These are phyloP conservation scores for Cynara cardunculus DNA, from an alignment of 129 eudicot genomes.

Conservation along the genomic window DNA sequence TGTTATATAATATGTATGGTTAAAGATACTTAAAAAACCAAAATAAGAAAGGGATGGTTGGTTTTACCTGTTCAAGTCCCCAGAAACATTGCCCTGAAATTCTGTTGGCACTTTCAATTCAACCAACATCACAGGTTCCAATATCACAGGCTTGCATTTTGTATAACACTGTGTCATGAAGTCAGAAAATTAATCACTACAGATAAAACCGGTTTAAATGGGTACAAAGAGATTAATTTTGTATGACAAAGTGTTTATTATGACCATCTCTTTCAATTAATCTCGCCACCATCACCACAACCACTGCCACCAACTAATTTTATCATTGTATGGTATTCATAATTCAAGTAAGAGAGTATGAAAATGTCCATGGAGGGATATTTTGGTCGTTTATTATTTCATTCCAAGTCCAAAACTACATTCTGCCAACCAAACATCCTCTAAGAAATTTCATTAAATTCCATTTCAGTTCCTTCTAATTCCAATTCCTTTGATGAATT, in stretches of 20 bases:
- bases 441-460: too few relatives aligned
- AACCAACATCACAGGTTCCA: conserved; percentile 97
- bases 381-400: background rate
- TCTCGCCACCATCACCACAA: background rate
- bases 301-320: background rate
- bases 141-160: conserved; percentile 76
- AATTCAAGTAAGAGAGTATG: background rate
- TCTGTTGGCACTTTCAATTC: conserved; percentile 87
- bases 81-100: conserved; percentile 92
- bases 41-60: background rate
- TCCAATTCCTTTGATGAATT: background rate
- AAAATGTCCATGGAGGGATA: background rate
- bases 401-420: background rate
- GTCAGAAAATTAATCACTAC: conserved; percentile 5
- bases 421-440: background rate
- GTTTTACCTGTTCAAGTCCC: conserved; percentile 90
- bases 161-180: conserved; percentile 59
- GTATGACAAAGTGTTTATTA: background rate
- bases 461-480: background rate
- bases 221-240: background rate
- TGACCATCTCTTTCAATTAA: background rate
- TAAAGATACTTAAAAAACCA: conserved; percentile 5
- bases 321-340: background rate
- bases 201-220: background rate
- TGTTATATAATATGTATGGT: conserved; percentile 24